A percentile compares a stretch with the other conserved stretches of the same genome.
Conservation (phyloP, 176 grass and related monocot genomes). For the Hsuehochloa calcarea region DNA sequence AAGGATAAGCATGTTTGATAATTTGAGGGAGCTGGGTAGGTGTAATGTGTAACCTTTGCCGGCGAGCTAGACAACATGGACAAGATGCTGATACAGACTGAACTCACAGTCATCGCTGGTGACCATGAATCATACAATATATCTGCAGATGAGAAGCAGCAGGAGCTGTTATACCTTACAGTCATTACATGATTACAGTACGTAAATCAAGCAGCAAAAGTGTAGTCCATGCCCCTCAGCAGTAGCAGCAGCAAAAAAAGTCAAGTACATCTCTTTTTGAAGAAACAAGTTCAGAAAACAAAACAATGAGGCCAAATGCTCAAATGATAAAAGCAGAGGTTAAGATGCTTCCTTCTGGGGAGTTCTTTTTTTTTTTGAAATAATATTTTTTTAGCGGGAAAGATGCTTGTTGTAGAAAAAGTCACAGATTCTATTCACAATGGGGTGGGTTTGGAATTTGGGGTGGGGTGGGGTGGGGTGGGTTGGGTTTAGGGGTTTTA, state of each 20-base stretch:
- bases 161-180: not conserved
- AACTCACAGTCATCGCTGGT: constrained; percentile 92
- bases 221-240: not conserved
- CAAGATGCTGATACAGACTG: constrained; percentile 88
- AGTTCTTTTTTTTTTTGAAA: no score
- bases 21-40: not conserved
- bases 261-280: not conserved
- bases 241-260: not conserved
- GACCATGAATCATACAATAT: constrained; percentile 98
- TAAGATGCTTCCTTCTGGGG: constrained; percentile 12
- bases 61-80: constrained; percentile 97
- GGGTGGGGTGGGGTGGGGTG: not conserved
- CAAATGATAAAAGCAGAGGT: not conserved
- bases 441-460: not conserved
- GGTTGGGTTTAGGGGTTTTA: not conserved
- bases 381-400: no score
- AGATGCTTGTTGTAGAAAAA: not conserved
- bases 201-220: not conserved
- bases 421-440: not conserved
- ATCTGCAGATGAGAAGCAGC: constrained; percentile 52
- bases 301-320: not conserved
- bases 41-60: constrained; percentile 52
- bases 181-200: constrained; percentile 7
- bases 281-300: not conserved
- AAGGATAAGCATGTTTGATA: not conserved